Evolutionary conservation across 257 asterid species (phyloP).

Genomic region (Buddleja alternifolia): DNA sequence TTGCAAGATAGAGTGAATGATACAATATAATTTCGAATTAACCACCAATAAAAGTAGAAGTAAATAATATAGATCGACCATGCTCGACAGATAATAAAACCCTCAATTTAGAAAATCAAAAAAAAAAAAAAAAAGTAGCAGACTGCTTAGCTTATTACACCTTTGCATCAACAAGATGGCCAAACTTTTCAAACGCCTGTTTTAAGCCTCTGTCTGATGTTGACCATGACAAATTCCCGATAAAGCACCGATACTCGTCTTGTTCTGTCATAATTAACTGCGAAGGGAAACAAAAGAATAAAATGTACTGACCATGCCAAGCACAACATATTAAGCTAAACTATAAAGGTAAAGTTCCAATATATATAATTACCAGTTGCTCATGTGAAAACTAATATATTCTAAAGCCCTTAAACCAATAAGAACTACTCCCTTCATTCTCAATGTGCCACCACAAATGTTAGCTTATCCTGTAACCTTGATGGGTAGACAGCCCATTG

Average conservation of each 20-base stretch:
- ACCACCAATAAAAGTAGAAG: slow-evolving; percentile 1
- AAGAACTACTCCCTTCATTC: too few relatives aligned
- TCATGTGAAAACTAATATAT: too few relatives aligned
- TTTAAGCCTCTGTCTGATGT: slow-evolving; percentile 60
- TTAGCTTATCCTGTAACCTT: too few relatives aligned
- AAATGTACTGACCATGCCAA: not conserved
- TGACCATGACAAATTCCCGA: slow-evolving; percentile 63
- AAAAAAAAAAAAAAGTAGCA: not conserved
- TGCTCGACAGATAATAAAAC: not conserved
- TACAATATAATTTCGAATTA: not conserved
- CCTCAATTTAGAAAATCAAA: slow-evolving; percentile 10
- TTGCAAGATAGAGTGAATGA: too few relatives aligned
- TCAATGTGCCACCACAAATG: too few relatives aligned
- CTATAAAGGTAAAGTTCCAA: not conserved
- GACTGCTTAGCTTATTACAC: slow-evolving; percentile 24
- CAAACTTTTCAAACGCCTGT: slow-evolving; percentile 69
- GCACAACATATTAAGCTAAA: slow-evolving; percentile 6
- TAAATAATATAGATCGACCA: slow-evolving; percentile 7
- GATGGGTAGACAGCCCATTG: too few relatives aligned
- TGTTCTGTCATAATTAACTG: slow-evolving; percentile 51
- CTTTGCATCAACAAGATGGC: slow-evolving; percentile 63
- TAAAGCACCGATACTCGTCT: slow-evolving; percentile 64
- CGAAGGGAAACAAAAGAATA: slow-evolving; percentile 20
- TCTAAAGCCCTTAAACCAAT: too few relatives aligned
- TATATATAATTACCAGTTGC: too few relatives aligned